Conservation (phyloP, 192 early-diverging fungal species). For the Chytriomyces confervae region DNA sequence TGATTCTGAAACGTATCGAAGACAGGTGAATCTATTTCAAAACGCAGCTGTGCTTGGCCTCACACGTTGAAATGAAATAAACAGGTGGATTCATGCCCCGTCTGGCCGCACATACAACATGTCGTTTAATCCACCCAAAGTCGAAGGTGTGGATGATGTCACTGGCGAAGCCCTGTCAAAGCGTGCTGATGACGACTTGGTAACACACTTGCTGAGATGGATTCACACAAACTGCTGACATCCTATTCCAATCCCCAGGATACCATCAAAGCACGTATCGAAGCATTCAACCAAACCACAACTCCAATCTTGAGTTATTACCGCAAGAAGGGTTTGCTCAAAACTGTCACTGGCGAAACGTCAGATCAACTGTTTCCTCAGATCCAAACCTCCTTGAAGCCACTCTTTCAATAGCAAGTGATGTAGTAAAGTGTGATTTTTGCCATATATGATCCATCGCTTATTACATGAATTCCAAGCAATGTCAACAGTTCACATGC, state of each 20-base stretch:
- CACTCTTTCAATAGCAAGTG: neutral
- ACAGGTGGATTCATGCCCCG: conserved; percentile 79
- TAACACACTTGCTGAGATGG: conserved; percentile 10
- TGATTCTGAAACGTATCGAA: conserved; percentile 74
- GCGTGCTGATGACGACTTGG: conserved; percentile 82
- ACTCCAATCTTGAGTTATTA: conserved; percentile 90
- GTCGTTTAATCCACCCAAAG: conserved; percentile 89
- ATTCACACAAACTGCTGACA: neutral
- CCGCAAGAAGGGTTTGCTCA: conserved; percentile 61
- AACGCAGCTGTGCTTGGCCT: no score
- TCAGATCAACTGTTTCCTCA: conserved; percentile 94
- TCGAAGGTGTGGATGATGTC: conserved; percentile 80
- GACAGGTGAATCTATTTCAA: conserved; percentile 58
- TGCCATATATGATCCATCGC: no score
- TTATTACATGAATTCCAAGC: no score
- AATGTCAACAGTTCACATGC: no score
- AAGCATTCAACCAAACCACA: conserved; percentile 78
- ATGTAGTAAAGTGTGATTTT: no score
- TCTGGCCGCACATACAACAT: conserved; percentile 91
- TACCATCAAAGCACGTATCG: conserved; percentile 77
- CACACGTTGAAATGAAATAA: no score
- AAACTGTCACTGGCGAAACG: conserved; percentile 75
- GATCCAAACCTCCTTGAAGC: conserved; percentile 58
- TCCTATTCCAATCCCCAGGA: conserved; percentile 54
- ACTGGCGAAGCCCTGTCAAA: conserved; percentile 92